Conservation (phyloP, 2,329 filamentous ascomycete genomes). For the Gaeumannomyces sp. region DNA sequence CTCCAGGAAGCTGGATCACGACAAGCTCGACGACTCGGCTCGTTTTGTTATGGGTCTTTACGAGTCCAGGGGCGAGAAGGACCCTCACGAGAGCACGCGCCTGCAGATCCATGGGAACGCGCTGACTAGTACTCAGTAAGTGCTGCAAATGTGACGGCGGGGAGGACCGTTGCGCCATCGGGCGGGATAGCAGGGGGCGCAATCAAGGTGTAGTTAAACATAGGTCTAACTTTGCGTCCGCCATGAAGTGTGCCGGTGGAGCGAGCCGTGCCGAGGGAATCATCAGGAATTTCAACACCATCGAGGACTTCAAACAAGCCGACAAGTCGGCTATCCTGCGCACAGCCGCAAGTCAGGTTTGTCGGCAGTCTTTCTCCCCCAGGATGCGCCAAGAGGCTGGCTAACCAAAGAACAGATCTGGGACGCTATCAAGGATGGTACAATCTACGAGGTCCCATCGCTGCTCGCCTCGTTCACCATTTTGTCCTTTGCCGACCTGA, state of each 20-base stretch:
- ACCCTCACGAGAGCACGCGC: conserved; percentile 70
- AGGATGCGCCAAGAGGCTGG: not conserved
- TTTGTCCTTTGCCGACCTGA: conserved; percentile 89
- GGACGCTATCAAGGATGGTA: conserved; percentile 95
- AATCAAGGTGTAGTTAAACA: not conserved
- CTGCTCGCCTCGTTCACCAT: conserved; percentile 83
- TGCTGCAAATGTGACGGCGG: conserved; percentile 16
- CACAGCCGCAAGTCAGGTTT: conserved; percentile 70
- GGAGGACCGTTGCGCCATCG: not conserved
- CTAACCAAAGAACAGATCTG: conserved; percentile 60
- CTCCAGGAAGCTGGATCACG: conserved; percentile 88
- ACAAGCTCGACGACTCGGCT: conserved; percentile 91
- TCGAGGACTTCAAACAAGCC: conserved; percentile 83
- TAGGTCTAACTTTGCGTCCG: conserved; percentile 8
- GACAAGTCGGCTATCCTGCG: conserved; percentile 76
- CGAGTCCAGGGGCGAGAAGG: conserved; percentile 67
- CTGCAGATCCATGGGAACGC: conserved; percentile 89
- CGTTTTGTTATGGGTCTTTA: conserved; percentile 83
- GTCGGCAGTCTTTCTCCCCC: conserved; percentile 16
- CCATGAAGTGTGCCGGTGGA: conserved; percentile 53
- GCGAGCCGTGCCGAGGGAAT: conserved; percentile 83
- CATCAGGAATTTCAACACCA: conserved; percentile 93
- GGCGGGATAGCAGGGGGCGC: not conserved
- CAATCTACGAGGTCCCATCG: conserved; percentile 91
- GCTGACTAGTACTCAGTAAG: conserved; percentile 75